Evolutionary conservation across 2,329 filamentous ascomycete species (phyloP).

Genomic region (Coccinonectria pachysandricola): DNA sequence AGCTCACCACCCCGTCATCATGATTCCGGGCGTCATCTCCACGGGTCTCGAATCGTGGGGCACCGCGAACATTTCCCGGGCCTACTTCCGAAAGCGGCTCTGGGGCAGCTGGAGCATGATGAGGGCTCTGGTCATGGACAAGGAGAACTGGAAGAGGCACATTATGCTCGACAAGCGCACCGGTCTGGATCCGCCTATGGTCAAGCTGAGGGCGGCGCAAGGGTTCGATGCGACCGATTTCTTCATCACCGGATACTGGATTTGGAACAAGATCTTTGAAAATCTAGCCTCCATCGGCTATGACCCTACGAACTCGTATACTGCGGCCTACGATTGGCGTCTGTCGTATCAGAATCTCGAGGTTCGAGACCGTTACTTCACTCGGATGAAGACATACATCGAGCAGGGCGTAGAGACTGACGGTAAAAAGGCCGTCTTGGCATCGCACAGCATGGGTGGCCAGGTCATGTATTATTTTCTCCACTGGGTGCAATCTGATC

Average conservation of each 20-base stretch:
- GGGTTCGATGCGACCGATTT: constrained; percentile 98
- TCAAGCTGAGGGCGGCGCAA: constrained; percentile 87
- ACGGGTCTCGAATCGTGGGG: constrained; percentile 96
- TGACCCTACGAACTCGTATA: constrained; percentile 68
- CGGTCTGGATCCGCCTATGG: constrained; percentile 77
- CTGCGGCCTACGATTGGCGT: constrained; percentile 79
- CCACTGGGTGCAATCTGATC: constrained; percentile 67
- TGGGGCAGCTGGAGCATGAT: constrained; percentile 99
- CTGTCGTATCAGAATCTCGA: constrained; percentile 86
- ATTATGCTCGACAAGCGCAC: constrained; percentile 93
- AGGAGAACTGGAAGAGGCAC: constrained; percentile 88
- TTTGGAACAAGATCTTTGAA: constrained; percentile 97
- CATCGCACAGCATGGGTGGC: constrained; percentile 96
- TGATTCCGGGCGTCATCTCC: constrained; percentile 96
- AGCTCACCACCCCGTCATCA: constrained; percentile 82
- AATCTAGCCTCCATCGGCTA: constrained; percentile 94
- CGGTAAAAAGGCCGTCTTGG: constrained; percentile 70
- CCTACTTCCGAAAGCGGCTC: constrained; percentile 86
- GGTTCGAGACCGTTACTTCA: constrained; percentile 86
- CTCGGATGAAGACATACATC: constrained; percentile 78
- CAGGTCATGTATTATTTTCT: constrained; percentile 84
- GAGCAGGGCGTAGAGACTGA: constrained; percentile 69
- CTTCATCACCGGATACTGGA: constrained; percentile 89
- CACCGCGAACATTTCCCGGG: constrained; percentile 70
- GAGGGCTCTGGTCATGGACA: constrained; percentile 84